These are phyloP conservation scores for Lecanosticta acicola DNA, from an alignment of 2,329 filamentous ascomycete genomes.

Conservation along the genomic window DNA sequence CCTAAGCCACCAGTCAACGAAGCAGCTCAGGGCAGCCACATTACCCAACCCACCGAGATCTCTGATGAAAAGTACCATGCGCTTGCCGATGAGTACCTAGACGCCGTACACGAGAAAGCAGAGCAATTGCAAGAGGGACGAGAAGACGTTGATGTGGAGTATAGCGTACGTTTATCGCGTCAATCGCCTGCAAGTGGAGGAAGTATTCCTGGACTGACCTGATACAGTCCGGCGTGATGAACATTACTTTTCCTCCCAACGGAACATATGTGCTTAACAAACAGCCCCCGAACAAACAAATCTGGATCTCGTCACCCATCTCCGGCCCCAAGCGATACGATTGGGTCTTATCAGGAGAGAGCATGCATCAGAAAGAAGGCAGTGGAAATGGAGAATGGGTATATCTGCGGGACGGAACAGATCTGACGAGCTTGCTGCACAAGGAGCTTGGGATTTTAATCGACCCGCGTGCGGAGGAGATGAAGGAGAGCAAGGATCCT, in stretches of 20 bases:
- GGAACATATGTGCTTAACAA: conserved; percentile 97
- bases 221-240: conserved; percentile 74
- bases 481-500: conserved; percentile 24
- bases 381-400: conserved; percentile 73
- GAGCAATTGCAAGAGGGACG: conserved; percentile 69
- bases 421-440: conserved; percentile 64
- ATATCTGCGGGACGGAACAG: conserved; percentile 76
- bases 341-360: conserved; percentile 70
- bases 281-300: conserved; percentile 93
- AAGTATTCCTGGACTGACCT: conserved; percentile 4
- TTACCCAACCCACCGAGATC: conserved; percentile 56
- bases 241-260: conserved; percentile 60
- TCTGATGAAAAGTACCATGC: conserved; percentile 69
- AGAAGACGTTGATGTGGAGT: conserved; percentile 82
- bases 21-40: conserved; percentile 30
- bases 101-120: conserved; percentile 52
- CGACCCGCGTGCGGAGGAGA: conserved; percentile 26
- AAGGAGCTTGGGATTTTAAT: conserved; percentile 70
- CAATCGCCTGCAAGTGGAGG: too few relatives aligned
- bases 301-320: conserved; percentile 89
- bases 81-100: conserved; percentile 69
- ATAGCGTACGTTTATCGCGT: conserved; percentile 70
- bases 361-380: conserved; percentile 73
- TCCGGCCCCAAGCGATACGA: conserved; percentile 93
- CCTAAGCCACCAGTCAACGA: conserved; percentile 35